Evolutionary conservation across 2,329 filamentous ascomycete species (phyloP).

Genomic region (Nigrograna mackinnonii): DNA sequence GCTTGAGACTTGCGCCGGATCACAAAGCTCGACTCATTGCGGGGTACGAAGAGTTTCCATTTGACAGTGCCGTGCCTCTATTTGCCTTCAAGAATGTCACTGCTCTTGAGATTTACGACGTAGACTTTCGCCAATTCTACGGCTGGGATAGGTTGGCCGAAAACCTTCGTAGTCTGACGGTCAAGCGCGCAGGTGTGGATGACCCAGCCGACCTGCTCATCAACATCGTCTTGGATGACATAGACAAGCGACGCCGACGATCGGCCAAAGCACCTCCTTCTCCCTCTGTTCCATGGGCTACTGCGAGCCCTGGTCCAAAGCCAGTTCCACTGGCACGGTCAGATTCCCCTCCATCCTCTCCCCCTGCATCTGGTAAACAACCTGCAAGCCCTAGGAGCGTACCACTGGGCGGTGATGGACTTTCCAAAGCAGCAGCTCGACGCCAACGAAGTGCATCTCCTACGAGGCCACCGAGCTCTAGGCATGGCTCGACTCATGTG

Average conservation of each 20-base stretch:
- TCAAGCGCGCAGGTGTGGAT: constrained; percentile 86
- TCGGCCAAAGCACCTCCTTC: constrained; percentile 86
- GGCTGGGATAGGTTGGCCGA: constrained; percentile 95
- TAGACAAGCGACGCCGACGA: constrained; percentile 85
- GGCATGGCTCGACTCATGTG: constrained; percentile 67
- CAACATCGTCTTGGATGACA: constrained; percentile 93
- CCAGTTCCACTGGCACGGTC: constrained; percentile 70
- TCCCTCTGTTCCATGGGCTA: constrained; percentile 71
- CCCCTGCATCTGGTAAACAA: constrained; percentile 43
- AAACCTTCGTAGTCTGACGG: constrained; percentile 83
- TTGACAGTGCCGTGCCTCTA: constrained; percentile 95
- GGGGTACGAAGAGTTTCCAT: constrained; percentile 96
- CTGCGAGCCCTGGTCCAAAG: constrained; percentile 64
- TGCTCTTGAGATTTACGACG: constrained; percentile 88
- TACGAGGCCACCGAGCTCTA: constrained; percentile 72
- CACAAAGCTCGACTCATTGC: constrained; percentile 87
- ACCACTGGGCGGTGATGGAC: constrained; percentile 60
- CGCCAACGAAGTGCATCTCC: constrained; percentile 80
- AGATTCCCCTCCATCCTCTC: constrained; percentile 60
- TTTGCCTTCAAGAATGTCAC: constrained; percentile 97
- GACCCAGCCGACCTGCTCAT: constrained; percentile 89
- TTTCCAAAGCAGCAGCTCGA: constrained; percentile 33
- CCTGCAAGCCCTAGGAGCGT: constrained; percentile 53
- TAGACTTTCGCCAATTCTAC: constrained; percentile 96
- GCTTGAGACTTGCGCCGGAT: constrained; percentile 86